Evolutionary conservation across 164 flowering plant genomes (phyloP), one percentile per base, ranked within the genome.

Genomic region (Malania oleifera): DNA sequence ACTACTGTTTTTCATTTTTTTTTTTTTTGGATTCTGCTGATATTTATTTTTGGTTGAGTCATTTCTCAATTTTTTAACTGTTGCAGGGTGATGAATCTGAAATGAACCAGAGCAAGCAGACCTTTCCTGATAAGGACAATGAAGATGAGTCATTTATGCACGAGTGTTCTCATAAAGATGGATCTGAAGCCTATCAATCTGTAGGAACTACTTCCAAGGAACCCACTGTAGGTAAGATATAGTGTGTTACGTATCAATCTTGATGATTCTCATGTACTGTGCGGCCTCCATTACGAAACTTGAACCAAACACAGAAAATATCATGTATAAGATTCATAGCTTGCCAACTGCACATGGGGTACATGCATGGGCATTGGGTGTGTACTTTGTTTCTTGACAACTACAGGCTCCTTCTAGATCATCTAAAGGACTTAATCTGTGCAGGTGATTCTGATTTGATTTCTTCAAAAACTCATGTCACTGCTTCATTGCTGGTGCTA

Each of bases 151-250:
- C 26, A 44, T 31, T 20, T 24, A 34, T 26, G 10, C 1, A 57
- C 28, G 15, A 9, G 2, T 17, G 10, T 52, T 28, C 4, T 50
- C 11, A 11, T 3, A 9, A 22, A 28, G 61, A 63, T 64, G 74
- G 64, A 44, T 31, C 46, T 29, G 70, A 67, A 28, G 48, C 54
- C 61, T 7, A 27, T 19, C 63, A 51, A 41, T 53, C 56, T 0
- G n/a, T 15, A 1, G 60, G 22, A 41, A 52, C 54, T 67, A 56
- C 39, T 60, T 29, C 49, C 45, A 62, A 69, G 35, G 72, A 61
- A 31, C 26, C 34, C 12, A 45, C 52, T 56, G 15, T 57, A 61
- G 72, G 61, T 57, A 65, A 68, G 61, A 48, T 47, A 59, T 54
- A 66, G 70, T 44, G 11, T 46, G 35, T 14, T 9, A 11, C 51